Base-by-base conservation (phyloP, 208 protist genomes). In the Plasmodiophora brassicae region DNA sequence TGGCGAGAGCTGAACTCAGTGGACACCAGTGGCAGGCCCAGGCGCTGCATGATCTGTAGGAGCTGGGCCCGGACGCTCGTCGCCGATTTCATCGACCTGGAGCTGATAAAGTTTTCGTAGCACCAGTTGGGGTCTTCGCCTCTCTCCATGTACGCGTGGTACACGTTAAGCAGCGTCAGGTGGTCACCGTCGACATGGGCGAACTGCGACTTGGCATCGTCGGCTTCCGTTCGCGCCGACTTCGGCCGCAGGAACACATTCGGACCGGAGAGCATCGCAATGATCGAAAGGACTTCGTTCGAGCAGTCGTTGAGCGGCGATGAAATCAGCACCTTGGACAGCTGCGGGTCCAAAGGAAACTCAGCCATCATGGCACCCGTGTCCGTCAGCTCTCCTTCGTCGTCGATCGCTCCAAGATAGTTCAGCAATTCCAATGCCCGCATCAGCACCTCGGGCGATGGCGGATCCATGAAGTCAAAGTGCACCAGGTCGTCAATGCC, bases 321-420 rank as follows among this genome's bases (percentile, higher is more conserved):
- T 0, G 85, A 25, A 22, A 96, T 91, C 0, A 97, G 50, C 87
- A 94, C 94, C 91, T 98, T 98, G 50, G 96, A 95, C 0, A 99
- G 91, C 89, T 98, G 96, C 36, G 98, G 98, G 85, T 99, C 98
- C 85, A 99, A 91, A 87, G 98, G 98, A 89, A 99, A 99, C 91
- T 99, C 97, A 0, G 97, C 92, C 97, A 99, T 99, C 46, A 95
- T 95, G n/a, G 93, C 78, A 0, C 98, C 98, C 0, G 96, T 93
- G 14, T 96, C 92, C 1, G 98, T 99, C 0, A 99, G 93, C 0
- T 96, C 91, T 22, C 97, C 98, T 36, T 99, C 95, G 43, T 97
- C 95, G 90, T 99, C 97, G 89, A 99, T 95, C 0, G 98, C 98
- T 10, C 98, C 98, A 0, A 99, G 93, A 84, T 98, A 96, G 91